Base-by-base conservation (phyloP, 345 rosid species). In the Trapa bicornis region DNA sequence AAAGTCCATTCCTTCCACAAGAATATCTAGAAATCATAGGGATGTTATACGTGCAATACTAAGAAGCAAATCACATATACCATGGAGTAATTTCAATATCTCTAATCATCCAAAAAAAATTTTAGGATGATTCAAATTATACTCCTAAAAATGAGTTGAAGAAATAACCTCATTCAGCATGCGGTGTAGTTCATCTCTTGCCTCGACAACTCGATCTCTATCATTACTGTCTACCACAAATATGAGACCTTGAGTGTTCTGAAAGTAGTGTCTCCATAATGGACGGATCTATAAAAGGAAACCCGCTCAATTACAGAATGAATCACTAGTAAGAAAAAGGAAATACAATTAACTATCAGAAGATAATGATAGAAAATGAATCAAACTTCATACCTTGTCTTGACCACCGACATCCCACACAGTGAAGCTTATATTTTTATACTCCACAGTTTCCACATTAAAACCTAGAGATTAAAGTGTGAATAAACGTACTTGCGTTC, bases 401-500 rank as follows among this genome's bases (percentile, higher is more conserved):
- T 90, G 90, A 67, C 96, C 96, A 37, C 95, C 95, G 17, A 90
- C 96, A 84, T 90, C 96, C 96, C 92, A 87, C 62, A 90, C 96
- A 0, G 96, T 90, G 82, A 90, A 90, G 82, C 95, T 90, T 72
- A 90, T 87, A 85, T 90, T 90, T 72, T 90, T 90, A 76, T 87
- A 90, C 69, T 87, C 95, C 70, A 90, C 97, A 0, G 95, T 90
- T 77, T 90, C 94, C 82, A 90, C 97, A 74, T 89, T 89, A 77
- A 89, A 86, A 64, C 96, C 93, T 87, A 77, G 9, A 38, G 6
- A 42, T 63, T 47, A 42, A 43, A 42, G 37, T 6, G 35, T 14
- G 14, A 16, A 45, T 14, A 39, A 13, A 29, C n/a, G 29, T 29
- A 32, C 11, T 29, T 11, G 13, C 48, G 11, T 13, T 11, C 11